These are phyloP conservation scores for Ceratocystis papillata DNA, from an alignment of 2,329 filamentous ascomycete genomes.

Conservation along the genomic window DNA sequence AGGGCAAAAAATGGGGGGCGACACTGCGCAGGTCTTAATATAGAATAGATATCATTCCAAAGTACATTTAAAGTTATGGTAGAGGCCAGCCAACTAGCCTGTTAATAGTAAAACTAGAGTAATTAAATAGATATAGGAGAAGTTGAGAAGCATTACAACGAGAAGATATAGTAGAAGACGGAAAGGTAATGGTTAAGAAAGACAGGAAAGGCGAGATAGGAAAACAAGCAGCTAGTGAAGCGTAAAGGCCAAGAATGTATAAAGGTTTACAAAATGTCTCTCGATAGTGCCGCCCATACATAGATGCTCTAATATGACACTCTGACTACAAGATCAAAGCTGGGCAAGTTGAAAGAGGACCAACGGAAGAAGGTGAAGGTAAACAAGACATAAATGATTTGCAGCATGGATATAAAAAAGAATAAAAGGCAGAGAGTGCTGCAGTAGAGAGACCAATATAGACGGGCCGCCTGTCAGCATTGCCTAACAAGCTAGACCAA, in stretches of 20 bases:
- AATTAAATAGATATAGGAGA: too few relatives aligned
- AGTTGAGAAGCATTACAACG: too few relatives aligned
- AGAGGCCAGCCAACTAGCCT: neutral
- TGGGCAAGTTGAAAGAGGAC: neutral
- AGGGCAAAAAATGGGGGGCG: too few relatives aligned
- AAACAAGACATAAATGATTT: slow-evolving; percentile 7
- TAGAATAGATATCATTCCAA: neutral
- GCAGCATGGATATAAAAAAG: slow-evolving; percentile 11
- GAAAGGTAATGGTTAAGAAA: neutral
- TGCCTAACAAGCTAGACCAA: neutral
- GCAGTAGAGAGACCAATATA: neutral
- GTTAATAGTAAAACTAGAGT: too few relatives aligned
- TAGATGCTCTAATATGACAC: neutral
- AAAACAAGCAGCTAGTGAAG: neutral
- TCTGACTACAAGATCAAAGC: neutral
- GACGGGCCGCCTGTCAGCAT: neutral
- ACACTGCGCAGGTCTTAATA: too few relatives aligned
- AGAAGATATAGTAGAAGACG: neutral
- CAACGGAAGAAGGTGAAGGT: neutral
- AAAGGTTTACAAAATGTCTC: neutral
- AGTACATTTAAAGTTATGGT: neutral
- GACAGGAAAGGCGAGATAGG: neutral
- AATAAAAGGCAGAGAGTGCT: neutral
- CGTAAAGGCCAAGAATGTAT: neutral
- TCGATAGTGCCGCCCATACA: neutral